A percentile compares a stretch with the other conserved stretches of the same genome.
Evolutionary conservation across 2,329 filamentous ascomycete species (phyloP).

Genomic region (Zymoseptoria pseudotritici): DNA sequence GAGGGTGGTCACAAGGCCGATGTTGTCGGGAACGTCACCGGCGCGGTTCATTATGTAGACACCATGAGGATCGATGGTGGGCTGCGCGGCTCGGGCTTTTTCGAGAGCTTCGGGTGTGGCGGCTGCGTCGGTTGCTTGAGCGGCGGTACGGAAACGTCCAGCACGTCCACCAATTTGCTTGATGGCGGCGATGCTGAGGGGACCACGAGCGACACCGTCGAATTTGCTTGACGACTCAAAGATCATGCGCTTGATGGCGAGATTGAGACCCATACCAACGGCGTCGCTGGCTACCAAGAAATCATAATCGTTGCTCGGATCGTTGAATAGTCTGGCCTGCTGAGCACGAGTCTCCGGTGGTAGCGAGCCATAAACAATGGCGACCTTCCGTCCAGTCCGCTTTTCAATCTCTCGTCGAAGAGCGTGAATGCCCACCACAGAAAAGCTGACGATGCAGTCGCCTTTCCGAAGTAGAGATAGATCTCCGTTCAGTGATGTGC

Average conservation of each 20-base stretch:
- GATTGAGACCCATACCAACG: constrained; percentile 93
- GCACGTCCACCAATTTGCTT: constrained; percentile 95
- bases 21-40: constrained; percentile 8
- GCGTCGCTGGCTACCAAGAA: constrained; percentile 90
- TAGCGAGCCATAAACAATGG: constrained; percentile 85
- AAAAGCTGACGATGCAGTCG: constrained; percentile 85
- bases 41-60: not conserved
- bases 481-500: constrained; percentile 54
- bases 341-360: constrained; percentile 88
- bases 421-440: constrained; percentile 69
- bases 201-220: constrained; percentile 51
- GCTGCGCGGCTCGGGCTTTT: not conserved
- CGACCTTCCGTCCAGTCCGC: constrained; percentile 68
- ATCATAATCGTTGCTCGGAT: constrained; percentile 92
- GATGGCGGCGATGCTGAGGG: constrained; percentile 66
- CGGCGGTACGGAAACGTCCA: constrained; percentile 72
- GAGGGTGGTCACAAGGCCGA: constrained; percentile 71
- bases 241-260: constrained; percentile 81
- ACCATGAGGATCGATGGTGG: not conserved
- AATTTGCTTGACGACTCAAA: constrained; percentile 74
- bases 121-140: constrained; percentile 36
- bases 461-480: constrained; percentile 70
- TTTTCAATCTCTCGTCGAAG: constrained; percentile 72
- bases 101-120: constrained; percentile 5
- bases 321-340: constrained; percentile 89